A percentile compares a stretch with the other conserved stretches of the same genome.
Conservation (phyloP, 2,329 filamentous ascomycete species). For the Raffaelea arxii region DNA sequence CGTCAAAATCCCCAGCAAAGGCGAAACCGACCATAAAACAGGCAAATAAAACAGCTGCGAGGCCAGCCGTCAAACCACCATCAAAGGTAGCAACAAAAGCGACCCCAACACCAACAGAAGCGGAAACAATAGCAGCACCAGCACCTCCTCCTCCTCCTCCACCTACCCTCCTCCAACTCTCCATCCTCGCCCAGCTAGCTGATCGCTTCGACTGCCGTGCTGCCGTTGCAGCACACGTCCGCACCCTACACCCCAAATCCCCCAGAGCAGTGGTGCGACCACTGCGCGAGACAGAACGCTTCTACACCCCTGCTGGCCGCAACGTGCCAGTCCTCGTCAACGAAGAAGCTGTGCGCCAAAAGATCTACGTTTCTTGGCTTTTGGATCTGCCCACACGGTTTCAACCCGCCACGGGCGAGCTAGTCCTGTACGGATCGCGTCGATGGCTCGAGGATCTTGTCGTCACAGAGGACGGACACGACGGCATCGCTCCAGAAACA, state of each 20-base stretch:
- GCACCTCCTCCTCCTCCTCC: slow-evolving; percentile 12
- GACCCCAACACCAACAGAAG: not conserved
- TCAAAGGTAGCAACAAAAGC: not conserved
- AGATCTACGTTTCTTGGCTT: slow-evolving; percentile 56
- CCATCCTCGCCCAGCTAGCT: slow-evolving; percentile 59
- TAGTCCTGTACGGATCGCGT: slow-evolving; percentile 56
- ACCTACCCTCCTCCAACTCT: slow-evolving; percentile 50
- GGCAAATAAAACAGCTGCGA: not conserved
- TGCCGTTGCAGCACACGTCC: slow-evolving; percentile 44
- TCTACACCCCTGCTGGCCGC: slow-evolving; percentile 24
- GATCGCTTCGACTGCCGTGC: slow-evolving; percentile 62
- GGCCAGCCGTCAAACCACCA: too few species aligned
- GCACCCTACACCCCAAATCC: slow-evolving; percentile 44
- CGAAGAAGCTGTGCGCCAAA: slow-evolving; percentile 61
- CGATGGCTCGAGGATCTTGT: slow-evolving; percentile 35
- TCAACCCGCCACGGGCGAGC: slow-evolving; percentile 50
- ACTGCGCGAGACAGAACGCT: not conserved
- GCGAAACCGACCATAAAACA: not conserved
- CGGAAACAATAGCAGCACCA: not conserved
- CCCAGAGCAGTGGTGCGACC: slow-evolving; percentile 6
- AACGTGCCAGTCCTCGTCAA: slow-evolving; percentile 21
- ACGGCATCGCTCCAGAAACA: slow-evolving; percentile 20
- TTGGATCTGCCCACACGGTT: slow-evolving; percentile 54
- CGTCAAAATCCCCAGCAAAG: not conserved
- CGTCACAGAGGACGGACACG: slow-evolving; percentile 14